Evolutionary conservation across 2,329 filamentous ascomycete species (phyloP).

Genomic region (Ampelomyces quisqualis): DNA sequence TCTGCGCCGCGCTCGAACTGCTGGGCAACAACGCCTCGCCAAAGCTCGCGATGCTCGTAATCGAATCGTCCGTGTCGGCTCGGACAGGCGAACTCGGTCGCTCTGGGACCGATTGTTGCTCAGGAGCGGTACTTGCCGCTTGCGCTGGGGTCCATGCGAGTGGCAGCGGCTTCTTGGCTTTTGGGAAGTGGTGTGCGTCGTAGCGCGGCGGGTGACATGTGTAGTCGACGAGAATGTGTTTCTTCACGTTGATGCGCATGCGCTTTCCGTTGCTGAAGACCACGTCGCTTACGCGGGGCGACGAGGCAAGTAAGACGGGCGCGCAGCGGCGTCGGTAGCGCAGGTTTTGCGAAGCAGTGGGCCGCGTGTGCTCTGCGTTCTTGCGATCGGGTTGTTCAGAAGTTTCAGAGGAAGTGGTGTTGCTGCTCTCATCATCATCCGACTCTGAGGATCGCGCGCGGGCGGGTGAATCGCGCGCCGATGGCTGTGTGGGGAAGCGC

Average conservation of each 20-base stretch:
- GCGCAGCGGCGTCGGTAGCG: conserved; percentile 53
- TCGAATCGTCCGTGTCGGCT: conserved; percentile 34
- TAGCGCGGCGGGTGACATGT: conserved; percentile 49
- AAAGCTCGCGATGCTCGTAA: conserved; percentile 37
- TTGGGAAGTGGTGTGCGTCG: conserved; percentile 43
- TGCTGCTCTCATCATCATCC: conserved; percentile 23
- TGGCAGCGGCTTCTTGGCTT: conserved; percentile 19
- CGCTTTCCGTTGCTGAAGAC: conserved; percentile 47
- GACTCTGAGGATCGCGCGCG: conserved; percentile 20
- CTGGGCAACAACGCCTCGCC: conserved; percentile 33
- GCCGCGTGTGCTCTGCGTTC: conserved; percentile 15
- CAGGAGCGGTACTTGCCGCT: too few species aligned
- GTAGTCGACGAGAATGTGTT: conserved; percentile 47
- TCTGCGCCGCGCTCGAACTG: background rate
- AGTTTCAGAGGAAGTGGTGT: conserved; percentile 15
- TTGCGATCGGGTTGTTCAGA: conserved; percentile 10
- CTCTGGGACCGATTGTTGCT: conserved; percentile 1
- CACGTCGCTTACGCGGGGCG: conserved; percentile 50
- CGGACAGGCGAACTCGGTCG: conserved; percentile 31
- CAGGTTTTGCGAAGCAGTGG: conserved; percentile 40
- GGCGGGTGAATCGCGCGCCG: conserved; percentile 12
- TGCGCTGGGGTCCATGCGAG: too few species aligned
- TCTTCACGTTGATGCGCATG: conserved; percentile 48
- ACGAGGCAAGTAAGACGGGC: conserved; percentile 48
- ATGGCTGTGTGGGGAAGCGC: conserved; percentile 33